Conservation (phyloP, 345 rosid species). For the Nasturtium officinale region DNA sequence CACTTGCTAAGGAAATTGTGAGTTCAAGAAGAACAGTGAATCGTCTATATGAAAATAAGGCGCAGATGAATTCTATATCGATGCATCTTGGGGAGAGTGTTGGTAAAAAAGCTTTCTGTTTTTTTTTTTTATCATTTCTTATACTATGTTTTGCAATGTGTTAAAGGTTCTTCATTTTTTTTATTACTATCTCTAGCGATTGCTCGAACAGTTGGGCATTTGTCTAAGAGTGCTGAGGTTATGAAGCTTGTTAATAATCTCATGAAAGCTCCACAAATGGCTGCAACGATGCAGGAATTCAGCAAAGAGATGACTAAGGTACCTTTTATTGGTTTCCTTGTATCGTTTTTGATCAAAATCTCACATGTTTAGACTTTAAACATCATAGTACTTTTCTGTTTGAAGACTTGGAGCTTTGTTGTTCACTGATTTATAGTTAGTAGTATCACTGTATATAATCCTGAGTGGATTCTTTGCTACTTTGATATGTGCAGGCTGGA, state of each 20-base stretch:
- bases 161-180: background rate
- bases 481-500: constrained; percentile 64
- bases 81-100: constrained; percentile 98
- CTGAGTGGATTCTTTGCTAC: background rate
- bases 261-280: constrained; percentile 94
- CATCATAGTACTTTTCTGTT: background rate
- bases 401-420: background rate
- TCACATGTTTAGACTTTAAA: background rate
- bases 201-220: constrained; percentile 90
- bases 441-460: background rate
- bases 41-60: constrained; percentile 86
- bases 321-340: background rate
- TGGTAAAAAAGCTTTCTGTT: constrained; percentile 50
- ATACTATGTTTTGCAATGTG: background rate
- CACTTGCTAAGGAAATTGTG: constrained; percentile 87
- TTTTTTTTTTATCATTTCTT: background rate
- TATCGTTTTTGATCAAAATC: background rate
- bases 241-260: constrained; percentile 94
- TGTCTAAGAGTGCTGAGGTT: constrained; percentile 90
- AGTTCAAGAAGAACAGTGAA: constrained; percentile 78
- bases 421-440: background rate
- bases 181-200: constrained; percentile 56
- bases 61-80: constrained; percentile 91
- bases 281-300: constrained; percentile 88
- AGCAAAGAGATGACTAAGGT: constrained; percentile 97